Conservation (phyloP, 1,139 yeast genomes). For the Blastobotrys capitulatus region DNA sequence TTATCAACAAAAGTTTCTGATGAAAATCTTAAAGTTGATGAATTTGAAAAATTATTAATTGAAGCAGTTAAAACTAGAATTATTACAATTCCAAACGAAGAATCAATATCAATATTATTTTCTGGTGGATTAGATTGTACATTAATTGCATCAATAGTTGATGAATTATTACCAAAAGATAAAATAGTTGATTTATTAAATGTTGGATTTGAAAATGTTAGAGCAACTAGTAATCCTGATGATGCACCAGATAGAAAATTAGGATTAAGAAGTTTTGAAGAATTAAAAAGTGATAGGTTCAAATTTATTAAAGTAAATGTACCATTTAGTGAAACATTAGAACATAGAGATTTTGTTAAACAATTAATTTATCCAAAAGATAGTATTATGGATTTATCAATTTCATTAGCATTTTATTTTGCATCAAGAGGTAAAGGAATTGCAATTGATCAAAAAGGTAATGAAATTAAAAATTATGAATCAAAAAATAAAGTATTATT, state of each 20-base stretch:
- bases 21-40: constrained; percentile 8
- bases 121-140: constrained; percentile 97
- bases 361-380: constrained; percentile 72
- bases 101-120: constrained; percentile 57
- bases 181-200: constrained; percentile 69
- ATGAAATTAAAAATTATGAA: constrained; percentile 12
- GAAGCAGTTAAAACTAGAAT: constrained; percentile 49
- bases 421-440: constrained; percentile 60
- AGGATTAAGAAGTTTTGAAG: constrained; percentile 57
- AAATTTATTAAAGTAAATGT: constrained; percentile 65
- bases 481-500: constrained; percentile 65
- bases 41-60: constrained; percentile 19
- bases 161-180: constrained; percentile 33
- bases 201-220: constrained; percentile 90
- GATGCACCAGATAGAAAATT: constrained; percentile 80
- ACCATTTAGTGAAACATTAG: constrained; percentile 57
- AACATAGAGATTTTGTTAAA: constrained; percentile 48
- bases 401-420: constrained; percentile 91
- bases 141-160: constrained; percentile 48
- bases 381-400: constrained; percentile 93
- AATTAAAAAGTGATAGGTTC: constrained; percentile 37
- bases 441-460: constrained; percentile 17
- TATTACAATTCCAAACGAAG: constrained; percentile 39
- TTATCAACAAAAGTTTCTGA: not conserved
- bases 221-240: constrained; percentile 46